Evolutionary conservation across 2,329 filamentous ascomycete genomes (phyloP).

Genomic region (Phaeoacremonium minimum): DNA sequence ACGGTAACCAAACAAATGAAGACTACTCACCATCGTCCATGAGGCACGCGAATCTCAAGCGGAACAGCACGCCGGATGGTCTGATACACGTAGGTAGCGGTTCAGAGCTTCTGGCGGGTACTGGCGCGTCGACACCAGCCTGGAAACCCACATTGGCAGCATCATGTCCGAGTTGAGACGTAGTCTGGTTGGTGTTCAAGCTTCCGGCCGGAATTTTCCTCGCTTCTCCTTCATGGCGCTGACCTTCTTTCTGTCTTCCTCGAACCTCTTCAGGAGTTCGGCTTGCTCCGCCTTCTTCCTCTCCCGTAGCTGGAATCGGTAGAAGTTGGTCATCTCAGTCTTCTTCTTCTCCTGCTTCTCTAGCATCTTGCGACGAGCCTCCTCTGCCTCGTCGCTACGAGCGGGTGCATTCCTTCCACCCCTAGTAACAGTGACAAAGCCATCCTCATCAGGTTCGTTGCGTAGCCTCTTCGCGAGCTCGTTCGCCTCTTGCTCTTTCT

Average conservation of each 20-base stretch:
- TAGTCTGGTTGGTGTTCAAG: too few relatives aligned
- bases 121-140: too few relatives aligned
- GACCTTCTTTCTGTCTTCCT: conserved; percentile 71
- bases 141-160: too few relatives aligned
- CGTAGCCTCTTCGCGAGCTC: conserved; percentile 61
- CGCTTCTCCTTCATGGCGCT: conserved; percentile 65
- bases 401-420: conserved; percentile 74
- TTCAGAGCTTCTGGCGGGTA: too few relatives aligned
- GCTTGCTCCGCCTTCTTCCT: conserved; percentile 71
- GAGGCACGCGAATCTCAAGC: too few relatives aligned
- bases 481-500: conserved; percentile 60
- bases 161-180: too few relatives aligned
- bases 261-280: conserved; percentile 66
- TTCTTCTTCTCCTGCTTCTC: conserved; percentile 61
- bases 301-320: conserved; percentile 79
- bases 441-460: conserved; percentile 86
- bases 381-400: conserved; percentile 65
- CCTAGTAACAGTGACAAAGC: conserved; percentile 86
- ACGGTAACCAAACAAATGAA: too few relatives aligned
- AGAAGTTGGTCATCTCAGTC: conserved; percentile 67
- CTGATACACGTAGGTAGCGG: too few relatives aligned
- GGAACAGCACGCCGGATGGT: too few relatives aligned
- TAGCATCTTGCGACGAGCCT: conserved; percentile 52
- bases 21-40: too few relatives aligned
- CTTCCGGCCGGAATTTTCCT: conserved; percentile 53